A percentile compares a stretch with the other conserved stretches of the same genome.
Conservation (phyloP, 306 rosid genomes). For the Mucuna pruriens region DNA sequence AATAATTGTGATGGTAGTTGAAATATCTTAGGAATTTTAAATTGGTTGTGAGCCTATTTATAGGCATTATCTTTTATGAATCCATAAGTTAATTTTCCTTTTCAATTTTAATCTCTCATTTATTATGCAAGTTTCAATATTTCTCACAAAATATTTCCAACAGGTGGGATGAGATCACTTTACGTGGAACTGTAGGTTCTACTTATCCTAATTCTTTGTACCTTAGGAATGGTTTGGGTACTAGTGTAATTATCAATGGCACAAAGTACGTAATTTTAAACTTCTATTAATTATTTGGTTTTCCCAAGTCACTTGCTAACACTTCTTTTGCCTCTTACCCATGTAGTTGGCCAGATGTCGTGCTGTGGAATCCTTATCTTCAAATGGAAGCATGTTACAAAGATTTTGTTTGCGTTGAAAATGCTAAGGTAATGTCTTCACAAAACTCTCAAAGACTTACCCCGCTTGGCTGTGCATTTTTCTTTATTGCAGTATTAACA, state of each 20-base stretch:
- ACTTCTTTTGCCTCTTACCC: constrained; percentile 23
- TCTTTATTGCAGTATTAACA: constrained; percentile 13
- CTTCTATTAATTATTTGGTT: constrained; percentile 37
- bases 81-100: too few relatives aligned
- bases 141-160: too few relatives aligned
- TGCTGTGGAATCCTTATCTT: constrained; percentile 93
- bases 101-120: too few relatives aligned
- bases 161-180: constrained; percentile 75
- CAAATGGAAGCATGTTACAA: constrained; percentile 90
- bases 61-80: too few relatives aligned
- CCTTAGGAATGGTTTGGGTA: constrained; percentile 97
- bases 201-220: constrained; percentile 72
- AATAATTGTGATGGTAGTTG: too few relatives aligned
- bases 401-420: constrained; percentile 97
- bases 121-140: too few relatives aligned
- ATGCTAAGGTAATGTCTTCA: constrained; percentile 76
- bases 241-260: constrained; percentile 70
- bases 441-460: constrained; percentile 13
- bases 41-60: too few relatives aligned
- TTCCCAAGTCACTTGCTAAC: constrained; percentile 32
- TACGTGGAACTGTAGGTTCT: constrained; percentile 96
- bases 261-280: constrained; percentile 63
- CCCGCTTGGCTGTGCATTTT: constrained; percentile 19
- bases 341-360: constrained; percentile 95
- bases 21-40: too few relatives aligned